These are phyloP conservation scores for Triticum urartu DNA, from an alignment of 176 grass and related monocot species.

Conservation along the genomic window DNA sequence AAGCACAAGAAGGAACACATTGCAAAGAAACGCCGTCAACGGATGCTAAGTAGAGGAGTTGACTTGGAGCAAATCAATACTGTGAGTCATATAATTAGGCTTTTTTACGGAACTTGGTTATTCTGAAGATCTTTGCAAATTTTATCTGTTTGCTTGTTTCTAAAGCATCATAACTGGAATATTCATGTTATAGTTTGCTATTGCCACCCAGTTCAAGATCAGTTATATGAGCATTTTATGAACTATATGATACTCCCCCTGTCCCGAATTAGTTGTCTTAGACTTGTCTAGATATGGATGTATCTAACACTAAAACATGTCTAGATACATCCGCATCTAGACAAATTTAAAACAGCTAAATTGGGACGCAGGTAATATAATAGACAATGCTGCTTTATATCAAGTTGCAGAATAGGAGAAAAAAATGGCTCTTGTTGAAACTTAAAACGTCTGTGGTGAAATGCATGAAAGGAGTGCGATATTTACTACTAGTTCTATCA, in stretches of 20 bases:
- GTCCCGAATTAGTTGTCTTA: too few relatives aligned
- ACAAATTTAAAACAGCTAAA: too few relatives aligned
- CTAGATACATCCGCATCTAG: too few relatives aligned
- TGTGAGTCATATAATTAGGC: slow-evolving; percentile 48
- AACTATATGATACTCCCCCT: not conserved
- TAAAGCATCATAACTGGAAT: slow-evolving; percentile 3
- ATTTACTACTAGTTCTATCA: not conserved
- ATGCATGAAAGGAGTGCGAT: not conserved
- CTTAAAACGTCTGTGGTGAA: not conserved
- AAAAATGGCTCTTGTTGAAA: not conserved
- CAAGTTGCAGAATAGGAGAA: slow-evolving; percentile 4
- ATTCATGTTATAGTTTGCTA: not conserved
- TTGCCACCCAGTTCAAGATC: not conserved
- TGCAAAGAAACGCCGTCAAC: slow-evolving; percentile 77
- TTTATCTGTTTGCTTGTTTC: not conserved
- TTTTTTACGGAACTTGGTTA: slow-evolving; percentile 6
- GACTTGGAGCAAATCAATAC: slow-evolving; percentile 85
- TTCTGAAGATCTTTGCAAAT: not conserved
- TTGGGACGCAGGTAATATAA: not conserved
- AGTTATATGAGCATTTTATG: not conserved
- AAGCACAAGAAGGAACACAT: slow-evolving; percentile 79
- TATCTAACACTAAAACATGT: too few relatives aligned
- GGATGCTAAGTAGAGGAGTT: slow-evolving; percentile 90
- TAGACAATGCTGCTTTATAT: not conserved
- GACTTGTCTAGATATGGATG: too few relatives aligned